Base-by-base conservation (phyloP, 805 yeast species). In the Wickerhamomyces pijperi region DNA sequence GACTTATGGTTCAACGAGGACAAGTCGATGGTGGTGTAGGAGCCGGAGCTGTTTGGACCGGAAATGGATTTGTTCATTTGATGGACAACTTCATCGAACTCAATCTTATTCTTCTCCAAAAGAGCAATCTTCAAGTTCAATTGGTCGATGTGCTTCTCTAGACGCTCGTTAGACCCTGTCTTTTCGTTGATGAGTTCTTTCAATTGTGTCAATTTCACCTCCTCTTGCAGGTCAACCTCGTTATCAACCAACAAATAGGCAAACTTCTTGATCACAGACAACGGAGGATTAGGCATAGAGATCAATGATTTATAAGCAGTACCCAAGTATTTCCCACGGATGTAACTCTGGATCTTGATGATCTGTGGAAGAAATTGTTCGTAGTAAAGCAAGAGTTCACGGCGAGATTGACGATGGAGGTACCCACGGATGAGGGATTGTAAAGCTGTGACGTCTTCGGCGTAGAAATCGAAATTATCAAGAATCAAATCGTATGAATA, bases 41-140 rank as follows among this genome's bases (percentile, higher is more conserved):
- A 34, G 23, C 36, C 5, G 7, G 41, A 19, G 36, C 53, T 59
- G 40, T 63, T 64, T n/a, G n/a, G n/a, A n/a, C 41, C 9, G 21
- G 37, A 34, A 25, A 37, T 5, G 7, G 41, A 19, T 38, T 54
- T 59, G 40, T 63, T 64, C 46, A 69, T 60, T 61, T 68, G 65
- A 19, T 58, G 42, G 18, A 69, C 46, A 6, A 84, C 64, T 45
- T 84, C 92, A 47, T 83, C 92, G 17, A 87, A 57, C 1, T 88
- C 70, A 43, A 86, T 78, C 51, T 81, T 82, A 60, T 83, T 86
- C 52, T 78, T 83, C 46, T 81, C 84, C 34, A 92, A 62, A 34
- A 87, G 62, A 6, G 85, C 81, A 42, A 84, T 72, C 53, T 87
- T 87, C 44, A 82, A 73, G 46, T 86, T 86, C 44, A 87, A 65